A percentile compares a stretch with the other conserved stretches of the same genome.
Evolutionary conservation across 495 filamentous ascomycete genomes (phyloP).

Genomic region (Darksidea phi): DNA sequence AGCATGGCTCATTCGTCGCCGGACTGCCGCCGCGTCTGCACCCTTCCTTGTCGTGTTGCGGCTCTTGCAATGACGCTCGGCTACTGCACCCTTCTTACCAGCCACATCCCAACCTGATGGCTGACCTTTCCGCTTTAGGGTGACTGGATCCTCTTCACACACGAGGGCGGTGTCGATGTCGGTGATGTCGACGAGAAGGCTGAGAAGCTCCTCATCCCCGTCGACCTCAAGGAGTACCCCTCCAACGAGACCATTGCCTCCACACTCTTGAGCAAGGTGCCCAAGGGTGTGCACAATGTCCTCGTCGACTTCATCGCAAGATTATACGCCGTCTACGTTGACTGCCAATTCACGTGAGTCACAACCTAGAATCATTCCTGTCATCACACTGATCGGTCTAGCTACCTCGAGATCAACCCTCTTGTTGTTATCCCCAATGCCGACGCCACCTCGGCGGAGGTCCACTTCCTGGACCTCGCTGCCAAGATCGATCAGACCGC

Average conservation of each 20-base stretch:
- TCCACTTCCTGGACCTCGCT: constrained; percentile 97
- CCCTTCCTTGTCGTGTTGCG: constrained; percentile 22
- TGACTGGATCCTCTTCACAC: constrained; percentile 99
- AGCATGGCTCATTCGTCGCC: background rate
- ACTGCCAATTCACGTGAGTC: constrained; percentile 90
- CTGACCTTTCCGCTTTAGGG: constrained; percentile 59
- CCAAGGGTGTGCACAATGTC: constrained; percentile 93
- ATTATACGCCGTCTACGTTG: constrained; percentile 96
- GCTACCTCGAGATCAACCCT: constrained; percentile 99
- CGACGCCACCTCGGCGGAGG: constrained; percentile 84
- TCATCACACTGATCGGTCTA: constrained; percentile 11
- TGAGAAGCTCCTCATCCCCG: constrained; percentile 95
- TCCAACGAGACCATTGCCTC: constrained; percentile 91
- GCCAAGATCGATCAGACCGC: constrained; percentile 99
- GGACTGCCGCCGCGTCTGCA: constrained; percentile 1
- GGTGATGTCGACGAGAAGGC: constrained; percentile 99
- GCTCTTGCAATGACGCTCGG: constrained; percentile 29
- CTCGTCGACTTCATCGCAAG: constrained; percentile 95
- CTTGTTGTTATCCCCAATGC: constrained; percentile 96
- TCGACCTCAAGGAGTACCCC: constrained; percentile 91
- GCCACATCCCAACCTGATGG: constrained; percentile 15
- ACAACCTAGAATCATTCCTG: background rate
- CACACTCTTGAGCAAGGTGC: constrained; percentile 85
- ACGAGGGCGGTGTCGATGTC: constrained; percentile 99
- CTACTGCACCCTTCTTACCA: constrained; percentile 3